These are phyloP conservation scores for Neurospora tetraspora DNA, from an alignment of 495 filamentous ascomycete species.

Conservation along the genomic window DNA sequence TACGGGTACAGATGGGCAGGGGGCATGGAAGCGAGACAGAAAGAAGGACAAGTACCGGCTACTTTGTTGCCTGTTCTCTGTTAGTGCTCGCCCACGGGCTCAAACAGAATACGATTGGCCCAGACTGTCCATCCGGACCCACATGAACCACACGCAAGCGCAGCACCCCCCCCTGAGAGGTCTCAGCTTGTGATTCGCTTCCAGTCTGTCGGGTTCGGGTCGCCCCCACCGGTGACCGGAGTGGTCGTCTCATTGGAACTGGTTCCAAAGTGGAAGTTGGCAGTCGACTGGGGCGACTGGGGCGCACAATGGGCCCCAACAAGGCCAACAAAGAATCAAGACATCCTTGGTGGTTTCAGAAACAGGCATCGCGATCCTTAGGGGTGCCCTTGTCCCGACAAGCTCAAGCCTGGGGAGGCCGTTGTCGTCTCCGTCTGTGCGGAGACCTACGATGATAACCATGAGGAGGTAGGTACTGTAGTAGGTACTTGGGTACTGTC, in stretches of 20 bases:
- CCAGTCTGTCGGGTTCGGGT: slow-evolving; percentile 3
- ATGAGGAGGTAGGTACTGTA: neutral
- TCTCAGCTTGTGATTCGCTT: slow-evolving; percentile 5
- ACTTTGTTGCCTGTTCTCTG: neutral
- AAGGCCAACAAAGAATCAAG: neutral
- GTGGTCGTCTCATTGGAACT: neutral
- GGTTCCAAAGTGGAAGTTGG: neutral
- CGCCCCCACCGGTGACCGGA: neutral
- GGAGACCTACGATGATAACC: neutral
- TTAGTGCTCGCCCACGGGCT: neutral
- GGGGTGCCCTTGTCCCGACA: neutral
- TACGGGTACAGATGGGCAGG: neutral
- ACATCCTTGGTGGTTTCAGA: neutral
- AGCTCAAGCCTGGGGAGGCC: neutral
- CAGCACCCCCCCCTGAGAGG: neutral
- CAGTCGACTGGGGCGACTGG: neutral
- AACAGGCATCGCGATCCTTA: neutral
- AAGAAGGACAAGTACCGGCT: neutral
- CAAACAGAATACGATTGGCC: neutral
- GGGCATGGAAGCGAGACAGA: neutral
- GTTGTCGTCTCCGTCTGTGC: neutral
- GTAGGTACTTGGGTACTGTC: neutral
- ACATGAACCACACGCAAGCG: neutral
- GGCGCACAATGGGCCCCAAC: neutral
- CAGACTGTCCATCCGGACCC: neutral